These are phyloP conservation scores for Austroboletus eburneus DNA, from an alignment of 768 basidiomycete species.

Conservation along the genomic window DNA sequence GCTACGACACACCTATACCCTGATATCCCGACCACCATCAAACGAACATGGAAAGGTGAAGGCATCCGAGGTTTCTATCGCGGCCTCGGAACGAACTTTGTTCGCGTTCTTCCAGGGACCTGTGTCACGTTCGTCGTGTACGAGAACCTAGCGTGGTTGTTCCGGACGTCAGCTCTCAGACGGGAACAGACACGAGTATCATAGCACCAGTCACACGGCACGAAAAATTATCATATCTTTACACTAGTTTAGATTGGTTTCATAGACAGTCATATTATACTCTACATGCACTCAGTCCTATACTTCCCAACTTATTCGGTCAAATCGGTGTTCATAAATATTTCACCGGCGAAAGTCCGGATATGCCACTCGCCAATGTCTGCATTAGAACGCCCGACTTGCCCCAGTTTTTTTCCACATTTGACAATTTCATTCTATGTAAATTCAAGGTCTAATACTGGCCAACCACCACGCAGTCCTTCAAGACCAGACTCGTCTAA, in stretches of 20 bases:
- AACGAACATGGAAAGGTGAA: constrained; percentile 76
- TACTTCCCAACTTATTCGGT: constrained; percentile 7
- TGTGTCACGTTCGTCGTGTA: constrained; percentile 99
- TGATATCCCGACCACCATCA: constrained; percentile 76
- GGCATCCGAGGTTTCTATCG: constrained; percentile 88
- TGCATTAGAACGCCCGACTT: too few species aligned
- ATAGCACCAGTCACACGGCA: too few species aligned
- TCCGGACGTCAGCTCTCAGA: constrained; percentile 61
- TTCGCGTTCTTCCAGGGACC: constrained; percentile 93
- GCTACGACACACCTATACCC: constrained; percentile 68
- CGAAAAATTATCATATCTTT: too few species aligned
- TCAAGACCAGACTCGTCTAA: too few species aligned
- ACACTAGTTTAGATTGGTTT: not conserved
- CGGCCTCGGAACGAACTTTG: constrained; percentile 89
- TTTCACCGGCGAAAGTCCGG: too few species aligned
- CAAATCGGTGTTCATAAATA: not conserved
- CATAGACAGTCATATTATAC: constrained; percentile 12
- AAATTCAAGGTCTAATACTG: too few species aligned
- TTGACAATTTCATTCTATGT: too few species aligned
- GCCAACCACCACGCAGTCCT: too few species aligned
- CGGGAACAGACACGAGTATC: constrained; percentile 32
- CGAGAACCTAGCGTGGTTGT: constrained; percentile 83
- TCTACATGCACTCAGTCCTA: constrained; percentile 1
- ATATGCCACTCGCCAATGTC: too few species aligned
- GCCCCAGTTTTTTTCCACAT: too few species aligned